Conservation (phyloP, 1,284 basidiomycete genomes). For the Cryptococcus sp. region DNA sequence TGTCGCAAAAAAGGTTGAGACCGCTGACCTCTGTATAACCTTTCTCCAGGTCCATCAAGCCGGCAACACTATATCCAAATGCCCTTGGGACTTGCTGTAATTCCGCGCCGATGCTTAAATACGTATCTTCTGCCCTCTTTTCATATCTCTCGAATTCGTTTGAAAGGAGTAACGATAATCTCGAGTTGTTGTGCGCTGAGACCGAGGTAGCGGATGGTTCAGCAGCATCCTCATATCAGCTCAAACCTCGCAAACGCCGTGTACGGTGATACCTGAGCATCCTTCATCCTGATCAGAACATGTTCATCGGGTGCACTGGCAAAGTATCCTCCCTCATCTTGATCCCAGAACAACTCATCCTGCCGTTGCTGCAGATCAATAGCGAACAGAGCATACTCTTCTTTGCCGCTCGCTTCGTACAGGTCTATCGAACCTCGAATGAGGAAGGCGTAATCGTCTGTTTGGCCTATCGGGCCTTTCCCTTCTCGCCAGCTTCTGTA, state of each 20-base stretch:
- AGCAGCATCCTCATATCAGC: constrained; percentile 47
- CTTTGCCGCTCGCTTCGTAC: constrained; percentile 49
- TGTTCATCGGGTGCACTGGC: constrained; percentile 48
- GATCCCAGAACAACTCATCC: constrained; percentile 51
- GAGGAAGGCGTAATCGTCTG: constrained; percentile 44
- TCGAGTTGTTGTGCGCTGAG: constrained; percentile 48
- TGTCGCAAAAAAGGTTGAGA: neutral
- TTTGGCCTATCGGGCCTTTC: constrained; percentile 36
- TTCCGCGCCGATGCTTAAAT: constrained; percentile 21
- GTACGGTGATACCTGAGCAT: constrained; percentile 29
- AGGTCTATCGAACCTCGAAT: constrained; percentile 44
- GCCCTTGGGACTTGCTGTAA: constrained; percentile 32
- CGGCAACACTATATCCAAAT: constrained; percentile 30
- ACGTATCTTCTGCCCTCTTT: constrained; percentile 38
- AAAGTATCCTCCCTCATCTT: constrained; percentile 50
- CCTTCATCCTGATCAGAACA: constrained; percentile 51
- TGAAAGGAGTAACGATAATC: constrained; percentile 42
- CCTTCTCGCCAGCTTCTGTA: constrained; percentile 38
- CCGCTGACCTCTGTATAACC: constrained; percentile 30
- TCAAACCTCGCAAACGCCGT: neutral
- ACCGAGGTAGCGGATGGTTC: constrained; percentile 51
- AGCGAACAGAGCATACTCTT: constrained; percentile 45
- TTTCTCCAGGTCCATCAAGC: constrained; percentile 27
- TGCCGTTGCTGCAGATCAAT: constrained; percentile 48
- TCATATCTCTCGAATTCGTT: constrained; percentile 39